Evolutionary conservation across 805 yeast genomes (phyloP).

Genomic region (Yamadazyma philogaea): DNA sequence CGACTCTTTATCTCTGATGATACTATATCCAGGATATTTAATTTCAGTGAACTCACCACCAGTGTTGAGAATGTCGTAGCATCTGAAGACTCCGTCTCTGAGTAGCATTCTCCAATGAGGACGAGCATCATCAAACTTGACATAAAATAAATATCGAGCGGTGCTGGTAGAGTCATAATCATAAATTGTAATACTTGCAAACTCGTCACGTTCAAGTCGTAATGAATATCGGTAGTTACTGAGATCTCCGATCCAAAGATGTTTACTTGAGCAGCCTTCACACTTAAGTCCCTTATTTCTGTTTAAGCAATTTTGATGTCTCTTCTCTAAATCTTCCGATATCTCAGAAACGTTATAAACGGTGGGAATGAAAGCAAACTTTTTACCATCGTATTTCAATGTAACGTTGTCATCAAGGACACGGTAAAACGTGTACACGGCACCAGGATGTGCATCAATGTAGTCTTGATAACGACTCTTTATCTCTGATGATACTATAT

Average conservation of each 20-base stretch:
- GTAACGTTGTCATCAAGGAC: neutral
- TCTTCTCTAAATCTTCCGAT: neutral
- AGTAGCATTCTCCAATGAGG: conserved; percentile 1
- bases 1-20: neutral
- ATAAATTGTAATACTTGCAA: neutral
- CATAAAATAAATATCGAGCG: neutral
- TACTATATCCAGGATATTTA: neutral
- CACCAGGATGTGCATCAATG: conserved; percentile 1
- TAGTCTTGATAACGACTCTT: neutral
- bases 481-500: conserved; percentile 1
- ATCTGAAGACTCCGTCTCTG: conserved; percentile 1
- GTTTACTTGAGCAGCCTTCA: neutral
- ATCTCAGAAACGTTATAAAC: neutral
- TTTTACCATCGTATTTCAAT: neutral
- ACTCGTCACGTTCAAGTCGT: neutral
- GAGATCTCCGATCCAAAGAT: too few species aligned
- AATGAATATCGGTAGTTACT: neutral
- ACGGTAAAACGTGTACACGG: neutral
- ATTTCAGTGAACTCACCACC: conserved; percentile 2
- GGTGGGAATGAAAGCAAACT: neutral
- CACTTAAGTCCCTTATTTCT: neutral
- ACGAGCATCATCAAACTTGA: neutral
- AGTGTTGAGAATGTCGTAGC: conserved; percentile 3
- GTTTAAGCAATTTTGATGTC: neutral
- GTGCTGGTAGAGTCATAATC: neutral